Conservation (phyloP, 2,329 filamentous ascomycete species). For the Graphilbum sp. region DNA sequence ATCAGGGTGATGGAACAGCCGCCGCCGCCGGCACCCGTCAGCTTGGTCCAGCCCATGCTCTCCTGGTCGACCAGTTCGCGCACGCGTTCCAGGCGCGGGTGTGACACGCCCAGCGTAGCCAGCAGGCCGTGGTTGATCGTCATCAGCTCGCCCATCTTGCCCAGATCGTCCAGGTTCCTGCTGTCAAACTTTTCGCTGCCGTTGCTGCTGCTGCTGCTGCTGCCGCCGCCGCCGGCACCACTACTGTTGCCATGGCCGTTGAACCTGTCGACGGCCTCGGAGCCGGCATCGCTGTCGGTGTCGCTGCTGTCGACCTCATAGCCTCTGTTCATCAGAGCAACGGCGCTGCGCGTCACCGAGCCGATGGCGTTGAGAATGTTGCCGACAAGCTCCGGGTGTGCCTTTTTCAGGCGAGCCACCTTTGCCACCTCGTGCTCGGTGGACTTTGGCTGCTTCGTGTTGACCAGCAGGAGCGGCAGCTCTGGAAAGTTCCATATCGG, state of each 20-base stretch:
- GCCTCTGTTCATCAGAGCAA: constrained; percentile 34
- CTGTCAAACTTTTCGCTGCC: background rate
- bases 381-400: constrained; percentile 62
- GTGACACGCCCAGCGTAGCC: constrained; percentile 82
- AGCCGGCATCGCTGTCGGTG: background rate
- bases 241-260: constrained; percentile 40
- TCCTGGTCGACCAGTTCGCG: constrained; percentile 81
- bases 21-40: constrained; percentile 89
- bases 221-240: no score
- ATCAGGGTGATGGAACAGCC: constrained; percentile 90
- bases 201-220: no score
- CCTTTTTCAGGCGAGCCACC: constrained; percentile 54
- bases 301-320: background rate
- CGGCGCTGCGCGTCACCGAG: constrained; percentile 42
- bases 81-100: constrained; percentile 81
- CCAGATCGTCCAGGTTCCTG: constrained; percentile 31
- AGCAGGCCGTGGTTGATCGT: constrained; percentile 87
- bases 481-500: constrained; percentile 81
- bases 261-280: constrained; percentile 14
- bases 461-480: constrained; percentile 73
- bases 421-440: constrained; percentile 77
- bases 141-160: constrained; percentile 72
- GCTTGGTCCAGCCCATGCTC: constrained; percentile 89
- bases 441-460: constrained; percentile 76
- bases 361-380: constrained; percentile 78